These are phyloP conservation scores for Cercospora brassicicola DNA, from an alignment of 2,329 filamentous ascomycete genomes.

Conservation along the genomic window DNA sequence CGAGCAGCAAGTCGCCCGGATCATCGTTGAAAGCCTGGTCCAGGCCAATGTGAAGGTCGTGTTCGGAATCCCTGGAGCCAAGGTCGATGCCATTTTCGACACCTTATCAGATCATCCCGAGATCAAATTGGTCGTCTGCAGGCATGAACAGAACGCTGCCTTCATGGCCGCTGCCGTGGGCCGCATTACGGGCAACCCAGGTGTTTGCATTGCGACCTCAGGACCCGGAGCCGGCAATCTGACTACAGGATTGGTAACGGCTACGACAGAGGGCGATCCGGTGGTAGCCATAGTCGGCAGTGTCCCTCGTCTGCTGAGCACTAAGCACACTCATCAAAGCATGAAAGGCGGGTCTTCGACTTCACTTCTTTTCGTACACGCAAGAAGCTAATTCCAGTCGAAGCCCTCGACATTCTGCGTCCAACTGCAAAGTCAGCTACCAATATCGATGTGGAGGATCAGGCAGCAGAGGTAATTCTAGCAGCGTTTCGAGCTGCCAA, in stretches of 20 bases:
- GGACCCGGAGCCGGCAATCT: slow-evolving; percentile 52
- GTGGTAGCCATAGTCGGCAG: slow-evolving; percentile 53
- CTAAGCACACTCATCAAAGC: slow-evolving; percentile 52
- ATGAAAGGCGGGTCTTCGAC: slow-evolving; percentile 36
- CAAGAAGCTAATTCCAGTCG: background rate
- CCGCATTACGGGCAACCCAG: slow-evolving; percentile 49
- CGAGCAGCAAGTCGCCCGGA: slow-evolving; percentile 37
- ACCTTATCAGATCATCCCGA: slow-evolving; percentile 49
- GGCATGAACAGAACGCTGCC: slow-evolving; percentile 54
- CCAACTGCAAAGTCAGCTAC: slow-evolving; percentile 49
- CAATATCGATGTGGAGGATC: slow-evolving; percentile 49
- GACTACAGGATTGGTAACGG: slow-evolving; percentile 50
- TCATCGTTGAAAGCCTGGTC: slow-evolving; percentile 39
- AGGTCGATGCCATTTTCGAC: slow-evolving; percentile 53
- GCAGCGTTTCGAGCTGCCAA: slow-evolving; percentile 48
- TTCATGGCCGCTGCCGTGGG: slow-evolving; percentile 53
- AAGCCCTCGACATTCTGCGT: slow-evolving; percentile 46
- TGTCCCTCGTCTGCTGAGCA: slow-evolving; percentile 47
- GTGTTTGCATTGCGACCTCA: slow-evolving; percentile 51
- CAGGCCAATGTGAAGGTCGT: slow-evolving; percentile 50
- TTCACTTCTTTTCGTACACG: background rate
- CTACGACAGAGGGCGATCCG: slow-evolving; percentile 46
- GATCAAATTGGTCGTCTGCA: slow-evolving; percentile 50
- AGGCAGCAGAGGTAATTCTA: slow-evolving; percentile 51
- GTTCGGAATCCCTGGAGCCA: slow-evolving; percentile 48